Evolutionary conservation across 768 basidiomycete genomes (phyloP), one percentile per base, ranked within the genome.

Genomic region (Glaciozyma antarctica): DNA sequence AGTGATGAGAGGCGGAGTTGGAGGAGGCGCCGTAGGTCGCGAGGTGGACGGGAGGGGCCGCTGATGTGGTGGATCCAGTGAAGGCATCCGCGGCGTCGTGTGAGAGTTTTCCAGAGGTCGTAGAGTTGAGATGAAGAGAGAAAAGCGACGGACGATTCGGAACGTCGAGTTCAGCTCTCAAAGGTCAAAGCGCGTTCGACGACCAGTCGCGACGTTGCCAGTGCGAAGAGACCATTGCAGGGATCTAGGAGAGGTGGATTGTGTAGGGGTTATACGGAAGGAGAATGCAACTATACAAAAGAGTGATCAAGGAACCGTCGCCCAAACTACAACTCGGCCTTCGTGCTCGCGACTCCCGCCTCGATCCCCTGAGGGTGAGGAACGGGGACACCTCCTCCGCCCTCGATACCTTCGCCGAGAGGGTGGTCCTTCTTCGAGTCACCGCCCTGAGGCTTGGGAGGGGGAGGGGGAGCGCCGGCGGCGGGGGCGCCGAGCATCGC

Each of bases 361-460:
- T 52, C 51, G 51, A 52, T 52, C 19, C 51, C 51, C 30, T 30
- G 51, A 5, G 55, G 55, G 19, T 38, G 34, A n/a, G 55, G 41
- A 32, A 47, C 41, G 43, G 21, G 19, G 5, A 38, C 64, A 26
- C 60, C 58, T 21, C 59, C 60, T 13, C 53, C 64, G 8, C 44
- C 73, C 72, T 72, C 62, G 72, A 71, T 57, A 21, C 48, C 63
- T 24, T 51, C 32, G 4, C 59, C 52, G 22, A 51, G 49, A 34
- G 52, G 44, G 73, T 73, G 19, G 71, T 72, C n/a, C 74, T 60
- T 22, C 71, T 30, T 24, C 22, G 54, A 41, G 45, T 32, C 26
- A 12, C 30, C 44, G 19, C 34, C 28, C 24, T 22, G 55, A 5
- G 41, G 38, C n/a, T 24, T 41, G 16, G 24, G 13, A n/a, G 43